phyloP scores from a whole-genome alignment of 1,284 basidiomycete species.

The Polyporus tsugae region DNA sequence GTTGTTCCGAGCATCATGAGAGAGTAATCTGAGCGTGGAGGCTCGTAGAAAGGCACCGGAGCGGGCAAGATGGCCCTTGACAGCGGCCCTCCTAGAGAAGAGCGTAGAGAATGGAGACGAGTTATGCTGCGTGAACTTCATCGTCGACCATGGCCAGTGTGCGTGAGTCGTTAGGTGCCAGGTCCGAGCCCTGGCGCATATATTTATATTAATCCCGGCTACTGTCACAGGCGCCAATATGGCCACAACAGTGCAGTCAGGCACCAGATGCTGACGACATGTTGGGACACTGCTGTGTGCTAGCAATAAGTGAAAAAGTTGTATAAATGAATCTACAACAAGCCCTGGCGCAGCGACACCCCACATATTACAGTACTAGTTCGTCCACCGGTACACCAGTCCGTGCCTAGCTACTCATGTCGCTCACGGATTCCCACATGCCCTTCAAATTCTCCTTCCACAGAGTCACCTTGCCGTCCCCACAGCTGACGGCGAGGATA shows the following conservation, averaged over 20 bases:
- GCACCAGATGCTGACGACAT: neutral
- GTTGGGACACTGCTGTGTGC: neutral
- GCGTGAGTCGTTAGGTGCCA: neutral
- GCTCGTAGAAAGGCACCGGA: constrained; percentile 20
- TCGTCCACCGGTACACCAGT: neutral
- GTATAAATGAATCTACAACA: neutral
- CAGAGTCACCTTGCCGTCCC: constrained; percentile 96
- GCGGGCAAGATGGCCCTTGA: constrained; percentile 23
- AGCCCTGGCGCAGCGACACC: neutral
- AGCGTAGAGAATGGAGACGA: constrained; percentile 22
- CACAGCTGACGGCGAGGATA: constrained; percentile 95
- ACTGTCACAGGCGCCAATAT: no score
- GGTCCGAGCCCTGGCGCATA: neutral
- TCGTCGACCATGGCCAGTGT: constrained; percentile 15
- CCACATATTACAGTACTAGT: neutral
- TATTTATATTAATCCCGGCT: no score
- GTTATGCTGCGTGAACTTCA: constrained; percentile 26
- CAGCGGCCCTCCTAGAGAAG: constrained; percentile 15
- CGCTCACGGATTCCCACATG: constrained; percentile 95
- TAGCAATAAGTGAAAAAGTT: neutral
- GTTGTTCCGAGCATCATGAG: constrained; percentile 20
- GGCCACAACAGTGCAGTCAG: no score
- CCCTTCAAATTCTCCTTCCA: constrained; percentile 99
- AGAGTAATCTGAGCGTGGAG: constrained; percentile 19
- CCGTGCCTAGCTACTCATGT: constrained; percentile 75